Base-by-base conservation (phyloP, 1,139 yeast species). In the Kodamaea suecica region DNA sequence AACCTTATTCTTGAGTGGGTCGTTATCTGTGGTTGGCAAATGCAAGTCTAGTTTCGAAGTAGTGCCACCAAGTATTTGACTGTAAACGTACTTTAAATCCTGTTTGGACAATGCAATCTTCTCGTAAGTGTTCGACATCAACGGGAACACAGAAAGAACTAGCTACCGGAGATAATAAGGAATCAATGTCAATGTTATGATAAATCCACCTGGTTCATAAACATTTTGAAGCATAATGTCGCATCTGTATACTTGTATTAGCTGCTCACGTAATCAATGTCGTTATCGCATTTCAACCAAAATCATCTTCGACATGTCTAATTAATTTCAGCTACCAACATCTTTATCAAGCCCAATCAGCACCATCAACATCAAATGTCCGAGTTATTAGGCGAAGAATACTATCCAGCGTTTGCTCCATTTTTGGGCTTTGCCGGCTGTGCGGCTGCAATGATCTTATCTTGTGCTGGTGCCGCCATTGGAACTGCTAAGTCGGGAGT, bases 401-500 rank as follows among this genome's bases (percentile, higher is more conserved):
- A 76, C 55, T 72, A 85, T 23, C 97, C 97, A 33, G 79, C 80
- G 26, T 88, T 82, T 66, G 96, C 97, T 10, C 96, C 97, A 40
- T 88, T 90, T 61, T 81, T 90, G 57, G 97, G 97, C 31, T 87
- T 88, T 62, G 95, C 95, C 28, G 95, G 94, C 41, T 88, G 97
- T 66, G 87, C 95, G 5, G 81, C 87, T 35, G 95, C 97, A 37
- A 85, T 87, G 84, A 76, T 86, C 26, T 71, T 90, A 44, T 83
- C 95, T 32, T 84, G 95, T 59, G 81, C 90, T 17, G 98, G 99
- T 42, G 98, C 98, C 17, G 97, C 97, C 43, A 83, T 88, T 49
- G 99, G 99, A 37, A 92, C 98, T 10, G 97, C 97, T 47, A 94
- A 94, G 66, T 86, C 96, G 30, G 99, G 99, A 42, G 84, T 94